Evolutionary conservation across 2,329 filamentous ascomycete genomes (phyloP), one percentile per base, ranked within the genome.

Genomic region (Xylariaceae sp.): DNA sequence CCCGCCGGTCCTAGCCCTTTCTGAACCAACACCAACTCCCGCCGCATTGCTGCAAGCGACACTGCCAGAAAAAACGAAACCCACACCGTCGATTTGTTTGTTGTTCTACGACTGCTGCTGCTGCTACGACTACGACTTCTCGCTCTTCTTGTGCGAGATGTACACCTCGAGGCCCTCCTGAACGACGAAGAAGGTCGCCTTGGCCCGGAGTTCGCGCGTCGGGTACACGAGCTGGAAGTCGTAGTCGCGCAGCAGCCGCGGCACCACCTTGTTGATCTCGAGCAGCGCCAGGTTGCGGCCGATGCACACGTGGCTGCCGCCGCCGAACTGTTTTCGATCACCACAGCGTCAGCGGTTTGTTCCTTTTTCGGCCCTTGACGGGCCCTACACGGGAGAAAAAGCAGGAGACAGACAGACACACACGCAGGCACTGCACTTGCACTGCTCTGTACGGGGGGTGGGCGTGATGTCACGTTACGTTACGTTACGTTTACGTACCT

Each of bases 201-300:
- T 77, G n/a, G 81, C 79, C 56, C 75, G 77, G 61, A 85, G 72
- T 49, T 78, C 74, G 42, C 77, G 73, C 9, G 75, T 73, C 0
- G 80, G 80, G 54, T 80, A 73, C n/a, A 78, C 75, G 21, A 85
- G 72, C 66, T 80, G 73, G 59, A 85, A 79, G 44, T 80, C 72
- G 63, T 79, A 85, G 57, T 83, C 78, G n/a, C 80, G 69, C 59
- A 83, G 69, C 21, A 86, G 71, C 37, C 81, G 77, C 3, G 81
- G 81, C 37, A 83, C 70, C 37, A 85, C 75, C 73, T 86, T 87
- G 71, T 84, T 82, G 63, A 84, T 82, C 69, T 85, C 82, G 23
- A 84, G 70, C 41, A 83, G 70, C 0, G 80, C 81, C 29, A 85
- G 65, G 65, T 84, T 81, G 3, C 79, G 75, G 19, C 81, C 82